Conservation (phyloP, 129 eudicot species). For the Flaveria linearis region DNA sequence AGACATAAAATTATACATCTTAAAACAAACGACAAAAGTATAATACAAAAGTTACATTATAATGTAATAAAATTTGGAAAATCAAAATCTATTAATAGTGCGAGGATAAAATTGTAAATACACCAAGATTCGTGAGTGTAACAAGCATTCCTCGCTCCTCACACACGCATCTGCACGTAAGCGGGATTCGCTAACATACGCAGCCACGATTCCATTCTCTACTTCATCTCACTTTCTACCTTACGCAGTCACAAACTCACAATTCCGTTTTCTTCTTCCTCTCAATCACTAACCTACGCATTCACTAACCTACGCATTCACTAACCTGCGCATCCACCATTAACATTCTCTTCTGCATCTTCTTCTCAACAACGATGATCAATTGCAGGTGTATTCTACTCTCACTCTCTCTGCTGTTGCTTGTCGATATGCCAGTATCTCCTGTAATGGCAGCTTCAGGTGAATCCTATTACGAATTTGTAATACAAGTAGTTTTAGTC, state of each 20-base stretch:
- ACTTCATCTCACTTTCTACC: constrained; percentile 10
- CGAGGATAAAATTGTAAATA: constrained; percentile 29
- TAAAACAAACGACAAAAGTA: no score
- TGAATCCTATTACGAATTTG: constrained; percentile 19
- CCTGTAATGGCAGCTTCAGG: constrained; percentile 53
- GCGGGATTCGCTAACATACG: constrained; percentile 8
- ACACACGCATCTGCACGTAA: constrained; percentile 30
- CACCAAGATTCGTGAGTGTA: constrained; percentile 9
- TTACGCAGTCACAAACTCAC: constrained; percentile 23
- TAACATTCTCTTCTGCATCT: constrained; percentile 12
- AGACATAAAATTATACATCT: no score
- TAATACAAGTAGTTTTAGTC: constrained; percentile 12
- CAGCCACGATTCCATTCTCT: background rate
- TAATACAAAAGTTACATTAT: no score
- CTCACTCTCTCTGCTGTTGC: constrained; percentile 35
- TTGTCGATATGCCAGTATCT: constrained; percentile 43
- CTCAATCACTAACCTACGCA: background rate
- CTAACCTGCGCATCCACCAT: constrained; percentile 22
- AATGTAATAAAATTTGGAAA: no score
- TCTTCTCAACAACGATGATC: constrained; percentile 37
- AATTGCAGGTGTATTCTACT: constrained; percentile 19
- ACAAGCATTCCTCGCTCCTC: constrained; percentile 31
- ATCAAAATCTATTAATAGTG: background rate
- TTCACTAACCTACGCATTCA: constrained; percentile 28
- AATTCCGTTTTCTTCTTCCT: background rate